Evolutionary conservation across 2,329 filamentous ascomycete genomes (phyloP), one percentile per base, ranked within the genome.

Genomic region (Trichoderma oligosporum): DNA sequence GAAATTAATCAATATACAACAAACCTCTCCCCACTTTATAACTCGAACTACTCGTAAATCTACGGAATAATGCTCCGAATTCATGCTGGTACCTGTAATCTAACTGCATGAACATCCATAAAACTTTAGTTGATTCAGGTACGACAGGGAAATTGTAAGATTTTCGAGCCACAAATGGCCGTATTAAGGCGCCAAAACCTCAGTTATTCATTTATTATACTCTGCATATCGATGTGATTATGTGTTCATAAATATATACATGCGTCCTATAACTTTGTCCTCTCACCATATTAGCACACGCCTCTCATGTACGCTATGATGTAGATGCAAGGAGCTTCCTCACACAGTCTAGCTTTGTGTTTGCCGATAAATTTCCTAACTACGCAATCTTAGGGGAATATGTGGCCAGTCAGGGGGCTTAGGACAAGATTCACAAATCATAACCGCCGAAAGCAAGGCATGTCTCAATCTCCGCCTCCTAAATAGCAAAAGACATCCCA

Each of bases 371-470:
- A n/a, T n/a, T n/a, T n/a, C n/a, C n/a, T n/a, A n/a, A n/a, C n/a
- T n/a, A 1, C 8, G 7, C 38, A 41, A 39, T 18, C 7, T 11
- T 20, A 12, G 4, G 11, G 12, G 8, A 27, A 14, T 1, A 54
- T 14, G 39, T 16, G 22, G 4, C 20, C 44, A 49, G 35, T 31
- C 31, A 54, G 39, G 29, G 51, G 51, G 51, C 20, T 25, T 4
- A 11, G 29, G 27, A n/a, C n/a, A 45, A 45, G 45, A 27, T 54
- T 39, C 51, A 54, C 51, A 44, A 54, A 54, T 54, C 51, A 54
- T 1, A 16, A 14, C 20, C 27, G 9, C 35, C 35, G 24, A 33
- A 41, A 41, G 35, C 24, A 29, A 41, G 16, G 39, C 39, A 24
- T n/a, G n/a, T n/a, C n/a, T 27, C 16, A 16, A 22, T 45, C 9